Percentiles rank a stretch among this genome's conserved stretches.
These are phyloP conservation scores for Paramecium primaurelia DNA, from an alignment of 73 alveolate species.

Conservation along the genomic window DNA sequence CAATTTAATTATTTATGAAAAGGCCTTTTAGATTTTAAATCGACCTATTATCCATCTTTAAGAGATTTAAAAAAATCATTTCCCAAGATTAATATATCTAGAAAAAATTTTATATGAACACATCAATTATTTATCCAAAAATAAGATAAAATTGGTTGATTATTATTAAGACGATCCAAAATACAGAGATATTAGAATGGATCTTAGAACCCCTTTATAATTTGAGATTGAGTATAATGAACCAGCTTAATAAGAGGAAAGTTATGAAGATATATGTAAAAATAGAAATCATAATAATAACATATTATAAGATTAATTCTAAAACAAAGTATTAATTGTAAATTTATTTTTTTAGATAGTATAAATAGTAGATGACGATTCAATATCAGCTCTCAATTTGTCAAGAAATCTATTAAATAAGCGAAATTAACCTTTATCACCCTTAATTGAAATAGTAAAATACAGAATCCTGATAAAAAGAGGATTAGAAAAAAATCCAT, in stretches of 20 bases:
- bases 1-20: background rate
- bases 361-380: background rate
- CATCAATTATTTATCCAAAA: background rate
- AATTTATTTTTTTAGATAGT: background rate
- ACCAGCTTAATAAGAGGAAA: background rate
- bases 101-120: background rate
- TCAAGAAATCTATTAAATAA: background rate
- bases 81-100: background rate
- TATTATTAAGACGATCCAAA: background rate
- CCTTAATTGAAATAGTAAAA: background rate
- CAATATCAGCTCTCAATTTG: background rate
- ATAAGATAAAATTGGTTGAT: background rate
- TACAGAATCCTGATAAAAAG: background rate
- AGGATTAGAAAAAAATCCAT: background rate
- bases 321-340: background rate
- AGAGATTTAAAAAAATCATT: background rate
- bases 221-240: background rate
- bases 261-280: background rate
- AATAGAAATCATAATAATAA: background rate
- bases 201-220: background rate
- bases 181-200: background rate
- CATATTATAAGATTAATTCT: background rate
- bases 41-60: no score
- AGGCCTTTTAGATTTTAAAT: background rate
- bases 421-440: background rate